Conservation (phyloP, 768 basidiomycete species). For the Cyclocybe cylindracea region DNA sequence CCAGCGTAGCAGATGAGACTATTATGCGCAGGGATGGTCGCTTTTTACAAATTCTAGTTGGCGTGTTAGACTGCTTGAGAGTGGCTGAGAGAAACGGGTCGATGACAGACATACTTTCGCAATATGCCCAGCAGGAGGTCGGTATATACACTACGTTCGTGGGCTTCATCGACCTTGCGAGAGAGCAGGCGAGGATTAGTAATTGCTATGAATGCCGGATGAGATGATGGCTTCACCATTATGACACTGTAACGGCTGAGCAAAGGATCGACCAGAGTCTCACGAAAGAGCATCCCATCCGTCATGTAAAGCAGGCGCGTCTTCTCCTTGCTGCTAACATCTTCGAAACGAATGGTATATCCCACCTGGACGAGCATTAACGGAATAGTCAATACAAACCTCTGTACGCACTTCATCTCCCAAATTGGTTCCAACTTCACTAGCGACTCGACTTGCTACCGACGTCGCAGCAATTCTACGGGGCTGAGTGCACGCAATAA, state of each 20-base stretch:
- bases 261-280: conserved; percentile 89
- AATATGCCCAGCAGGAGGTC: conserved; percentile 89
- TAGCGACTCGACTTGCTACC: conserved; percentile 86
- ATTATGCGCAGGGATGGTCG: conserved; percentile 88
- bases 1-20: conserved; percentile 95
- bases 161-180: conserved; percentile 91
- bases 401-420: conserved; percentile 75
- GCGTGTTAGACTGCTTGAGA: background rate
- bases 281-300: conserved; percentile 97
- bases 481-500: conserved; percentile 93
- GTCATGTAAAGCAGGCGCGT: conserved; percentile 96
- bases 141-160: conserved; percentile 95
- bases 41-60: conserved; percentile 81
- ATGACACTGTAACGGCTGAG: conserved; percentile 92
- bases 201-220: conserved; percentile 1
- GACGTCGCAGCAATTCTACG: conserved; percentile 94
- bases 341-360: conserved; percentile 96
- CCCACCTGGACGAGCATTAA: conserved; percentile 66
- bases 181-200: conserved; percentile 1
- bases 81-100: background rate
- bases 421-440: conserved; percentile 86
- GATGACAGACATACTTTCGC: conserved; percentile 71
- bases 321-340: conserved; percentile 79
- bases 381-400: background rate
- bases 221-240: conserved; percentile 59